Conservation (phyloP, 495 filamentous ascomycete genomes). For the Aspergillus ostianus region DNA sequence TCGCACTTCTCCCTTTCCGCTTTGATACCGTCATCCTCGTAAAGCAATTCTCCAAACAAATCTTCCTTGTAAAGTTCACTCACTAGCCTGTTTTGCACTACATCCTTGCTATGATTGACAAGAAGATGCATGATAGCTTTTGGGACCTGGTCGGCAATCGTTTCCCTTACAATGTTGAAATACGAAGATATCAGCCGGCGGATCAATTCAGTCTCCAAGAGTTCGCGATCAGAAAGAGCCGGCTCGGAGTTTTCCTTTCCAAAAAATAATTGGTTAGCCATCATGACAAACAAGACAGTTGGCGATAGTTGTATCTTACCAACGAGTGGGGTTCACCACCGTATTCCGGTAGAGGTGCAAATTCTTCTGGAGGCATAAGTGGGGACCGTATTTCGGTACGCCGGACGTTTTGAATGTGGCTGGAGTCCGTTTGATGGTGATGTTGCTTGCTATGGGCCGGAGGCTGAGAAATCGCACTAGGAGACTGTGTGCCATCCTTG, state of each 20-base stretch:
- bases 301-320: constrained; percentile 48
- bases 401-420: constrained; percentile 78
- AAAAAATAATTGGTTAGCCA: constrained; percentile 30
- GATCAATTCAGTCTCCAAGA: constrained; percentile 96
- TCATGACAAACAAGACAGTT: constrained; percentile 20
- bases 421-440: constrained; percentile 72
- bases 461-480: constrained; percentile 30
- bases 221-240: constrained; percentile 89
- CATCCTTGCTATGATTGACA: constrained; percentile 97
- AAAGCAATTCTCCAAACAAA: constrained; percentile 89
- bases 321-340: constrained; percentile 53
- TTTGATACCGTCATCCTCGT: constrained; percentile 97
- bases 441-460: constrained; percentile 61
- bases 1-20: constrained; percentile 98
- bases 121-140: constrained; percentile 99
- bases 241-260: constrained; percentile 59
- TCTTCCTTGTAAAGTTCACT: constrained; percentile 93
- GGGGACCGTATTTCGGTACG: constrained; percentile 60
- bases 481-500: constrained; percentile 69
- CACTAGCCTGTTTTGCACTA: constrained; percentile 93
- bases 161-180: constrained; percentile 97
- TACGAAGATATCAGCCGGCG: constrained; percentile 94
- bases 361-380: constrained; percentile 42
- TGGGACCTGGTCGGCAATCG: constrained; percentile 95
- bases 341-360: constrained; percentile 34